A percentile compares a stretch with the other conserved stretches of the same genome.
Conservation (phyloP, 208 protist genomes). For the Phytomonas sp. region DNA sequence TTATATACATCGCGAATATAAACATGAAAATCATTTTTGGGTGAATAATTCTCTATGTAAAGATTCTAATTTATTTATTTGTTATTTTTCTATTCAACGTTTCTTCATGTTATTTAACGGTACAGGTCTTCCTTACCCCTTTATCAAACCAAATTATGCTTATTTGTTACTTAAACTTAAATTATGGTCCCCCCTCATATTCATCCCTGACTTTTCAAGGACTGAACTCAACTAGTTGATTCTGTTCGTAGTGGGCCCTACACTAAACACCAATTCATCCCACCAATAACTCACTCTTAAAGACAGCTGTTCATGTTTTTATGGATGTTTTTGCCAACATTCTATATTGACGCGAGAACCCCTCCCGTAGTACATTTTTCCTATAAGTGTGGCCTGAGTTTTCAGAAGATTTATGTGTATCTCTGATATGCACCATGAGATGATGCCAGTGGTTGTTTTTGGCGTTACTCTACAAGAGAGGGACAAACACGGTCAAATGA, state of each 20-base stretch:
- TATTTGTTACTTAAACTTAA: neutral
- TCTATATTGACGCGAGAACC: neutral
- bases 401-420: neutral
- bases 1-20: neutral
- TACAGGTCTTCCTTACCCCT: neutral
- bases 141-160: neutral
- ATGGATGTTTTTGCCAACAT: neutral
- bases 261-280: neutral
- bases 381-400: neutral
- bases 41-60: neutral
- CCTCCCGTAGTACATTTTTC: neutral
- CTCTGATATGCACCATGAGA: neutral
- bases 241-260: neutral
- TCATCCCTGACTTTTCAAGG: neutral
- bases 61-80: slow-evolving; percentile 1
- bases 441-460: neutral
- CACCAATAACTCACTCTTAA: neutral
- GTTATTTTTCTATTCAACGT: neutral
- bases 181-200: neutral
- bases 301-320: neutral
- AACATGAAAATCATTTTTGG: neutral
- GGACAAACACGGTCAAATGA: neutral
- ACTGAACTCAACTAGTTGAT: neutral
- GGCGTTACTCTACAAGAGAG: neutral
- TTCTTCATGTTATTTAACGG: neutral